Base-by-base conservation (phyloP, 2,329 filamentous ascomycete species). In the Endoconidiophora laricicola region DNA sequence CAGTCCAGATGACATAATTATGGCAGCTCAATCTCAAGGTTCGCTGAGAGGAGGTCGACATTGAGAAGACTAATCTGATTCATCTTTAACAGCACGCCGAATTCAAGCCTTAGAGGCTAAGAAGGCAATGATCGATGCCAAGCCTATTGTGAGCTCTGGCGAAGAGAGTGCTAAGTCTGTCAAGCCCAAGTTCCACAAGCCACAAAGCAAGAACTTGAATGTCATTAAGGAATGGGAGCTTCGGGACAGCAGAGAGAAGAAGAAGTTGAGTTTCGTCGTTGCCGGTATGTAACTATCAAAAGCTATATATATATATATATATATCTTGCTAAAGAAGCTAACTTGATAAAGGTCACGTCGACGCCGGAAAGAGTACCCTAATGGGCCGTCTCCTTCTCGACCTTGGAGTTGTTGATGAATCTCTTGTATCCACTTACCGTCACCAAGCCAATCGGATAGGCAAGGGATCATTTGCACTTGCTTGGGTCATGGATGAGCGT, bases 381-480 rank as follows among this genome's bases (percentile, higher is more conserved):
- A 96, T 98, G 90, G 91, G 90, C 0, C 79, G 91, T n/a, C 65
- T 98, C 24, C 69, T 98, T 4, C 79, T 90, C 40, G 91, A 98
- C 58, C 74, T 94, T 39, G 83, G 88, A 53, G 83, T 88, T 23
- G 79, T 98, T 5, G 85, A 94, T 57, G 79, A 94, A 60, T 74
- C 88, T 53, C 90, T 88, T 0, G 74, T 98, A 54, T 86, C 94
- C 51, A 90, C 83, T 61, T 88, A 93, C 58, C 77, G 81, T 18
- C 83, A 83, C 62, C 88, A 95, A 65, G 90, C 91, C 0, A 83
- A 94, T 58, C 86, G 80, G 53, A 83, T 94, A 38, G 91, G 91
- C 4, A 98, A 98, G 63, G 81, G 85, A 2, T 96, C 91, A 0
- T 98, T 98, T 65, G 90, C 90, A 10, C 73, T 98, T 20, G 91